Evolutionary conservation across 371 early-diverging fungal genomes (phyloP).

Genomic region (Mortierella polycephala): DNA sequence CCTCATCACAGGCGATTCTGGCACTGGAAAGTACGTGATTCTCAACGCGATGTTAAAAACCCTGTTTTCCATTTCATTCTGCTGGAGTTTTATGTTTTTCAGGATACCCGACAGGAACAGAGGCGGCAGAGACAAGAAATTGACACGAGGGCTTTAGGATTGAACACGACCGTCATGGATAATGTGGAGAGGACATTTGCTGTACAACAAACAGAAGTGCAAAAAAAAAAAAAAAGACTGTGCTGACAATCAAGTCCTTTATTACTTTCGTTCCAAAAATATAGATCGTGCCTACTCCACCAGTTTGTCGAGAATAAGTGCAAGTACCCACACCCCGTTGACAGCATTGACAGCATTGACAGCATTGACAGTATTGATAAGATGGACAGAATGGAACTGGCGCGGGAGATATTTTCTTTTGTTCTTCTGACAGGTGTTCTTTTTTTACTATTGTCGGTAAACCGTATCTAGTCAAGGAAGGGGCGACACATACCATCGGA

Average conservation of each 20-base stretch:
- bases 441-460: slow-evolving; percentile 2
- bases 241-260: not conserved
- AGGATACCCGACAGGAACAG: not conserved
- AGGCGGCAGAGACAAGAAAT: not conserved
- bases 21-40: slow-evolving; percentile 68
- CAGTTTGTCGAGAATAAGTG: slow-evolving; percentile 76
- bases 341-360: not conserved
- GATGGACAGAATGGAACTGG: not conserved
- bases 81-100: too few relatives aligned
- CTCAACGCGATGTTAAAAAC: not conserved
- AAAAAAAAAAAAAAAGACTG: not conserved
- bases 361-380: not conserved
- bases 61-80: too few relatives aligned
- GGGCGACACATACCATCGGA: slow-evolving; percentile 75
- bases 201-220: not conserved
- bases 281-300: slow-evolving; percentile 73
- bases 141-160: not conserved
- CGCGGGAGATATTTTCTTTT: too few relatives aligned
- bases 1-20: slow-evolving; percentile 71
- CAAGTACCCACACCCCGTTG: slow-evolving; percentile 38
- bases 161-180: not conserved
- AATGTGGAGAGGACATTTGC: slow-evolving; percentile 2
- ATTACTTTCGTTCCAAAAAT: slow-evolving; percentile 4
- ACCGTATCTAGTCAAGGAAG: slow-evolving; percentile 62
- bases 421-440: not conserved